Conservation (phyloP, 768 basidiomycete genomes). For the Pleurotus sapidus region DNA sequence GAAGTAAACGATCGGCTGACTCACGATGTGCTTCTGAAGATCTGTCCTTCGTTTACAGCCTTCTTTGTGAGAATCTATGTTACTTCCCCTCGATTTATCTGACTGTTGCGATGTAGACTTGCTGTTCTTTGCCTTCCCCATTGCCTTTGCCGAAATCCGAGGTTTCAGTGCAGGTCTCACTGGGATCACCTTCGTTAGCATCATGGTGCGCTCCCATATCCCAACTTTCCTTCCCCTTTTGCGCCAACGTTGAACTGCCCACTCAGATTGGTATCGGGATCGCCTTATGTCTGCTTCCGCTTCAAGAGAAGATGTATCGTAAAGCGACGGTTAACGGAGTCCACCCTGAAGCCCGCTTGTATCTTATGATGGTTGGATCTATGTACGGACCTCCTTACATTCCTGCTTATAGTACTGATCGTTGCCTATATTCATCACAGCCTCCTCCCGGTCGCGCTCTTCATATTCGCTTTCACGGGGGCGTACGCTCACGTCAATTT, state of each 20-base stretch:
- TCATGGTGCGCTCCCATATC: constrained; percentile 27
- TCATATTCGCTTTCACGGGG: constrained; percentile 44
- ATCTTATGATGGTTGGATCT: constrained; percentile 37
- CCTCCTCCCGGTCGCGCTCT: constrained; percentile 35
- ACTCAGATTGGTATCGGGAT: constrained; percentile 30
- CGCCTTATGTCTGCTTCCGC: constrained; percentile 27
- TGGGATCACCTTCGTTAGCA: constrained; percentile 41
- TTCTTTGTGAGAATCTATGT: constrained; percentile 27
- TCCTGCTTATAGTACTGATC: background rate
- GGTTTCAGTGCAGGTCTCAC: constrained; percentile 36
- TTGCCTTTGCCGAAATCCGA: constrained; percentile 36
- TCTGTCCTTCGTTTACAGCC: constrained; percentile 41
- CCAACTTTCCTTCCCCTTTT: too few relatives aligned
- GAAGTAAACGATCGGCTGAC: too few relatives aligned
- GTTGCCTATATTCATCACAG: constrained; percentile 12
- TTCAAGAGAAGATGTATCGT: constrained; percentile 31
- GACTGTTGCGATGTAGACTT: constrained; percentile 21
- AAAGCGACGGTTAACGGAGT: constrained; percentile 28
- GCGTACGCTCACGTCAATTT: constrained; percentile 36
- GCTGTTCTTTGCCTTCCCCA: constrained; percentile 42
- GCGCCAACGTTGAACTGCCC: background rate
- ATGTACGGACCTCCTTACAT: constrained; percentile 24
- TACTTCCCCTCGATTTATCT: background rate
- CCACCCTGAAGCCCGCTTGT: constrained; percentile 42
- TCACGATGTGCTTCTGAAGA: constrained; percentile 17